Base-by-base conservation (phyloP, 2,329 filamentous ascomycete genomes). In the Colletotrichum echinochloae region DNA sequence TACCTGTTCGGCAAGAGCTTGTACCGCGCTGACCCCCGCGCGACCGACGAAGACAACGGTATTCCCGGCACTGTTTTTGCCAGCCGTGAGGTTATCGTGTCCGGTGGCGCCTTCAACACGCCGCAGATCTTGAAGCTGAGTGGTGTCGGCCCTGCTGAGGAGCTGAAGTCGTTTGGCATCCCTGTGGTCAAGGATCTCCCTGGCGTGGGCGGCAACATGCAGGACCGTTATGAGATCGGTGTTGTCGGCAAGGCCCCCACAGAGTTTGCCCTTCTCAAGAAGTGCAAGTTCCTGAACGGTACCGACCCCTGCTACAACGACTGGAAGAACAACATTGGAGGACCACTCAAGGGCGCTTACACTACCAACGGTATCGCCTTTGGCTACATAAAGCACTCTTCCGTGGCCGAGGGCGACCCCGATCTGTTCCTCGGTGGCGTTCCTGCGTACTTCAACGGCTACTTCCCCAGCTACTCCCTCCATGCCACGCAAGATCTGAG, bases 391-490 rank as follows among this genome's bases (percentile, higher is more conserved):
- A 70, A 76, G 14, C 77, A 78, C 59, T 79, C 78, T 0, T 75
- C 82, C 1, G 79, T 79, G 0, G 79, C 83, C 2, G 79, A 77
- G 1, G 80, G 82, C 35, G 82, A 84, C 37, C 84, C 79, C 26
- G 88, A 90, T 73, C 76, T 88, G 23, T 85, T 89, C 73, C 78
- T 88, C 65, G 86, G 84, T 57, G 88, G 88, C 28, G 86, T 83
- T 0, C 86, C 87, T 0, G 83, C 84, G 65, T 83, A 82, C 75
- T 88, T 89, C 81, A 80, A 79, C 14, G 86, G 87, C 2, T 88
- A 89, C 79, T 89, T 85, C 79, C 87, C 86, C 0, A 82, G 84
- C 26, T 90, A 85, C 74, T 82, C 84, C 1, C 75, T 80, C 28
- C 82, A 84, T 73, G 80, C 83, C 5, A 79, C 83, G 3, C 76